Evolutionary conservation across 768 basidiomycete species (phyloP), one percentile per base, ranked within the genome.

Genomic region (Rickenella mellea): DNA sequence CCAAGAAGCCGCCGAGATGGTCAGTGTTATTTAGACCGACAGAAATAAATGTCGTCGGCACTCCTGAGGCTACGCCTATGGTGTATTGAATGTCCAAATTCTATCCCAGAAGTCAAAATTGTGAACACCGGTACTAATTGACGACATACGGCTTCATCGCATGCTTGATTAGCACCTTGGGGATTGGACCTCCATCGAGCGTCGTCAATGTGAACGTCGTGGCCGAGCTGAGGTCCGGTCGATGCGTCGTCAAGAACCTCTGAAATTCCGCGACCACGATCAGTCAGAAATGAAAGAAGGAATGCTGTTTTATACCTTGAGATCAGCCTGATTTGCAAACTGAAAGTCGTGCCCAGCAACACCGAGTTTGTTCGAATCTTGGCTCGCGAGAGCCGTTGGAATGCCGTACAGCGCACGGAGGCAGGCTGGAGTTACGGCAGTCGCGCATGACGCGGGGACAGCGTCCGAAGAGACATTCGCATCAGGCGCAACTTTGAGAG

Each of bases 81-180:
- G 63, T 63, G 43, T 60, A 63, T 36, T 66, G 59, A n/a, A 55
- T 60, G 44, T 66, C 64, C 21, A 66, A 52, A 46, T 62, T 53
- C 58, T 52, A 28, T 9, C 6, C 6, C 8, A n/a, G 39, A 22
- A 45, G 26, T 35, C 28, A 37, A 20, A 14, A 27, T n/a, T n/a
- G n/a, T n/a, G n/a, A n/a, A n/a, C n/a, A n/a, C 14, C 17, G 30
- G 5, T 20, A 21, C 12, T 25, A 22, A 27, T 19, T 27, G 31
- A 10, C 2, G 5, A 51, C 56, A 33, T 35, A 54, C 54, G 14
- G 59, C 59, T 40, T 60, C 59, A 26, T 55, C 44, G 20, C 60
- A 57, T 9, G 59, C 56, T 6, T 57, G 27, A 14, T 31, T 41
- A 5, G 19, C 6, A 11, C 20, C 38, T 46, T 62, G 60, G 5